Base-by-base conservation (phyloP, 305 asterid species). In the Salvia sclarea region DNA sequence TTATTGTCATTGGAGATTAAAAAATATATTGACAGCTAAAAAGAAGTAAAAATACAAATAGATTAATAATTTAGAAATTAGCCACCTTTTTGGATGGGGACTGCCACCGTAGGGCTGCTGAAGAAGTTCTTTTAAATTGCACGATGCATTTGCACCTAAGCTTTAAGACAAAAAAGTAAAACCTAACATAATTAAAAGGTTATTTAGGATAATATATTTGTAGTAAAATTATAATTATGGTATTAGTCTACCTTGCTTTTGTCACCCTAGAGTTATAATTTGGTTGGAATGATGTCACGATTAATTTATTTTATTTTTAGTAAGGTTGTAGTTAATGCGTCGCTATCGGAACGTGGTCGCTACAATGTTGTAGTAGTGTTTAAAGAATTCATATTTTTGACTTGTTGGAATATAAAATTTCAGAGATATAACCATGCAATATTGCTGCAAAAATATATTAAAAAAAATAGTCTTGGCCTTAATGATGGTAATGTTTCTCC, bases 21-120 rank as follows among this genome's bases (percentile, higher is more conserved):
- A 47, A 11, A 17, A 45, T 43, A 41, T 12, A 17, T 11, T 45
- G 59, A 45, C 70, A 53, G 66, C 66, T 61, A 61, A 12, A 64
- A 64, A 48, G 59, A 64, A 30, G 5, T 55, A 31, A 33, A 30
- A 28, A n/a, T 33, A 11, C 21, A 66, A 20, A 16, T 8, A 12
- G 5, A 21, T 5, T 18, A 4, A 66, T 13, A 5, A 16, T 41
- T n/a, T 6, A 1, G 38, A 18, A 17, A 16, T 16, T 43, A 61
- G 16, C 22, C 41, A 41, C 22, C 37, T 7, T 21, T 61, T 41
- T 24, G 20, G 21, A 60, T 22, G 40, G 54, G 28, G 69, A 60
- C 73, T 40, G 43, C 70, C 78, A 55, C 47, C 30, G n/a, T 22
- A 66, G 6, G 80, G 80, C 76, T 71, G 80, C 80, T 71, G 44